A percentile compares a stretch with the other conserved stretches of the same genome.
phyloP scores from a whole-genome alignment of 2,329 filamentous ascomycete genomes.

The Harringtonia lauricola region DNA sequence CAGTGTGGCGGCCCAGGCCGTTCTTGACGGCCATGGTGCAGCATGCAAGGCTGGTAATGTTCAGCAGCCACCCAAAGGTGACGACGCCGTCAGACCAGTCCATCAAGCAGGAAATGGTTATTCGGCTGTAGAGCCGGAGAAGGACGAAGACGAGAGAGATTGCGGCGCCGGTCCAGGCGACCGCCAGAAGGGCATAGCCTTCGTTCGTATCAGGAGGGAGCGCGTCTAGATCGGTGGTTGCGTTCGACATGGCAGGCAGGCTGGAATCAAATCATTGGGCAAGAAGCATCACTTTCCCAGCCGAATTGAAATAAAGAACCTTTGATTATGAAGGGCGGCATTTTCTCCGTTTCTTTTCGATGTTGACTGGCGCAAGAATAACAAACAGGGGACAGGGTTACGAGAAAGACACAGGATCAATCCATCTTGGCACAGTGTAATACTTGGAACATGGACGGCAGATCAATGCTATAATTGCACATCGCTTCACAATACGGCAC shows the following conservation, averaged over 20 bases:
- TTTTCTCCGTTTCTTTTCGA: too few species aligned
- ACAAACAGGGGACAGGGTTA: too few species aligned
- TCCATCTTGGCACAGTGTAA: too few species aligned
- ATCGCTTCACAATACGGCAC: too few species aligned
- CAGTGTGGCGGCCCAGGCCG: not conserved
- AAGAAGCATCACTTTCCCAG: too few species aligned
- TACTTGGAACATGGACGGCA: too few species aligned
- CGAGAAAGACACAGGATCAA: too few species aligned
- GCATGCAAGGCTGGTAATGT: not conserved
- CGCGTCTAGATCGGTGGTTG: not conserved
- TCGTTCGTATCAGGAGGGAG: not conserved
- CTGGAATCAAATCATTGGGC: too few species aligned
- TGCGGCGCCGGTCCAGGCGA: not conserved
- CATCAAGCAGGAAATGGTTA: not conserved
- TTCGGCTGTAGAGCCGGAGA: not conserved
- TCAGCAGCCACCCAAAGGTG: not conserved
- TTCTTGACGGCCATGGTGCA: slow-evolving; percentile 1
- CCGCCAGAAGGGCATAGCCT: not conserved
- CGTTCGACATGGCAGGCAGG: not conserved
- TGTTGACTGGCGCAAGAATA: too few species aligned
- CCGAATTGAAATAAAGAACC: too few species aligned
- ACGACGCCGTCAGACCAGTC: not conserved
- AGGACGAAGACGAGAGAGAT: not conserved
- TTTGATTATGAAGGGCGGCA: too few species aligned
- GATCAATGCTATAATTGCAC: too few species aligned